Conservation (phyloP, 129 eudicot species). For the Centella asiatica region DNA sequence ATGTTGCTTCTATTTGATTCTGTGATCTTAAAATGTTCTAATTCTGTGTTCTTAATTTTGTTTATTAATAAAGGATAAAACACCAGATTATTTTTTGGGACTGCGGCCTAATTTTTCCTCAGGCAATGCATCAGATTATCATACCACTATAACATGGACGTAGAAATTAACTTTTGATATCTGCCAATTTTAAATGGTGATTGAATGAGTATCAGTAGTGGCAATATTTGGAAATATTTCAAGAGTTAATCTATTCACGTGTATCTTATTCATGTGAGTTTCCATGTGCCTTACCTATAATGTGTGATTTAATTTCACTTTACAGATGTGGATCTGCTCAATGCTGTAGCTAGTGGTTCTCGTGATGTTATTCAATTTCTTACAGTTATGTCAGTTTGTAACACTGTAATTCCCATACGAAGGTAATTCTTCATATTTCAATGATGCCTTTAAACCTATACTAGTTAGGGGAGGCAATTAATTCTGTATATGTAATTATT, state of each 20-base stretch:
- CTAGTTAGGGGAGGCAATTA: too few species aligned
- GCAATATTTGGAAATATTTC: background rate
- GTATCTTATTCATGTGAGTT: too few species aligned
- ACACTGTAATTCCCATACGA: constrained; percentile 79
- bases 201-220: background rate
- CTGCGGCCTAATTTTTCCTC: background rate
- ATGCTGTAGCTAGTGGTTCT: constrained; percentile 57
- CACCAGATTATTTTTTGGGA: background rate
- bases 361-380: constrained; percentile 71
- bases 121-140: background rate
- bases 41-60: too few species aligned
- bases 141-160: background rate
- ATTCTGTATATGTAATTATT: background rate
- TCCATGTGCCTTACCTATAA: background rate
- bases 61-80: too few species aligned
- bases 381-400: constrained; percentile 89
- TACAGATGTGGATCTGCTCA: constrained; percentile 70
- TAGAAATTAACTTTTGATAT: background rate
- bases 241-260: background rate
- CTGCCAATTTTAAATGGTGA: background rate
- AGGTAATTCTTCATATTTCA: constrained; percentile 72
- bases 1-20: too few species aligned
- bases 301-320: constrained; percentile 7
- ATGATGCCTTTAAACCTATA: too few species aligned
- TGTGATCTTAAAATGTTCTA: too few species aligned